These are phyloP conservation scores for Fusarium humuli DNA, from an alignment of 2,329 filamentous ascomycete genomes.

Conservation along the genomic window DNA sequence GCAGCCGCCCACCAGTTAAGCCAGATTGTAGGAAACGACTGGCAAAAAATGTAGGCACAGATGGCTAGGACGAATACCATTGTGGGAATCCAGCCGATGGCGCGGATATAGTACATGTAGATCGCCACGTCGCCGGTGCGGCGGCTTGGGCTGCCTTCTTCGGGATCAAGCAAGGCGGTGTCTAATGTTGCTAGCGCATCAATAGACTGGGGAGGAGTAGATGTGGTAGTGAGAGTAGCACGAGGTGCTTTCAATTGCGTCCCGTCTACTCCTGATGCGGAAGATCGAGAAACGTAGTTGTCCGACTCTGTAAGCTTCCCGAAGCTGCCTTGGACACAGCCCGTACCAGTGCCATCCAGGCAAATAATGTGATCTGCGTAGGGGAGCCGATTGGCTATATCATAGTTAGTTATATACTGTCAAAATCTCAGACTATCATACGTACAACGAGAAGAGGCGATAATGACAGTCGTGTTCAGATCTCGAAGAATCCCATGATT, in stretches of 20 bases:
- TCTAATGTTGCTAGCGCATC: not conserved
- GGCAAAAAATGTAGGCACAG: slow-evolving; percentile 42
- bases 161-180: slow-evolving; percentile 4
- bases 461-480: slow-evolving; percentile 14
- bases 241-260: not conserved
- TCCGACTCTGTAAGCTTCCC: slow-evolving; percentile 11
- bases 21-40: slow-evolving; percentile 46
- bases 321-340: slow-evolving; percentile 24
- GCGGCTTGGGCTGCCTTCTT: slow-evolving; percentile 17
- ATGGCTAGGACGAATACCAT: slow-evolving; percentile 39
- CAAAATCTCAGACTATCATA: fast-evolving
- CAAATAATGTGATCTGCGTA: slow-evolving; percentile 34
- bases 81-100: slow-evolving; percentile 44
- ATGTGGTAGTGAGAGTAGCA: not conserved
- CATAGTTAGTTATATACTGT: not conserved
- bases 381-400: slow-evolving; percentile 18
- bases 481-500: slow-evolving; percentile 39
- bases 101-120: slow-evolving; percentile 45
- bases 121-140: slow-evolving; percentile 37
- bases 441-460: slow-evolving; percentile 32
- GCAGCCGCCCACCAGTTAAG: slow-evolving; percentile 45
- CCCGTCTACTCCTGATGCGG: not conserved
- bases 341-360: slow-evolving; percentile 12
- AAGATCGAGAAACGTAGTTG: slow-evolving; percentile 28
- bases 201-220: not conserved